A percentile compares a stretch with the other conserved stretches of the same genome.
phyloP scores from a whole-genome alignment of 495 filamentous ascomycete species.

The Penicillium samsonianum region DNA sequence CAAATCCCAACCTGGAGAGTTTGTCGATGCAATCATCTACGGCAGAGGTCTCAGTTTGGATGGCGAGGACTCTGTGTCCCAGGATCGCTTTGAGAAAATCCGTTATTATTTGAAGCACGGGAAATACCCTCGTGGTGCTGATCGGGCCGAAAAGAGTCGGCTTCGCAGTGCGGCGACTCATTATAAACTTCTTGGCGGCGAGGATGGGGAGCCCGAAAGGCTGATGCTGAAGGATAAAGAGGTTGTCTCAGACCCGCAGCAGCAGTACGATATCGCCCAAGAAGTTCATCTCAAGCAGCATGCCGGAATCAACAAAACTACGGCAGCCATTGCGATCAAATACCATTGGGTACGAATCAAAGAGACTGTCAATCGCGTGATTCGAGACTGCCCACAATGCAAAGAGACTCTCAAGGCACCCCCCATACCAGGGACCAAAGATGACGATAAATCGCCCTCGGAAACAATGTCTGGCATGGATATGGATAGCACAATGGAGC shows the following conservation, averaged over 20 bases:
- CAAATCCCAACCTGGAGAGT: constrained; percentile 73
- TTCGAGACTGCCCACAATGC: constrained; percentile 88
- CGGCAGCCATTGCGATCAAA: constrained; percentile 86
- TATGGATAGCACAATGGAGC: constrained; percentile 24
- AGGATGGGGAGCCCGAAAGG: constrained; percentile 61
- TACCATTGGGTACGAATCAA: constrained; percentile 99
- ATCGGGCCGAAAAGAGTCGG: constrained; percentile 93
- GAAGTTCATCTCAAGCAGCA: constrained; percentile 75
- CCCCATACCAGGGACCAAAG: constrained; percentile 29
- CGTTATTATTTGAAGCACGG: constrained; percentile 93
- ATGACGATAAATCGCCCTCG: constrained; percentile 31
- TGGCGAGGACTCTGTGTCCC: constrained; percentile 85
- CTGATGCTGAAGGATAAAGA: constrained; percentile 98
- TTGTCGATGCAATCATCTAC: constrained; percentile 95
- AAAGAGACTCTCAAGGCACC: constrained; percentile 73
- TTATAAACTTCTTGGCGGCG: constrained; percentile 70
- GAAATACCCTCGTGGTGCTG: constrained; percentile 90
- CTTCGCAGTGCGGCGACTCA: constrained; percentile 92
- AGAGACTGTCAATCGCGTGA: constrained; percentile 92
- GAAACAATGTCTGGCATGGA: constrained; percentile 22
- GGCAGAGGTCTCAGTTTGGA: constrained; percentile 79
- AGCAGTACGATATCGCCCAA: constrained; percentile 87
- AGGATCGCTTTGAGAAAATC: constrained; percentile 98
- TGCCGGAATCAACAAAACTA: constrained; percentile 97
- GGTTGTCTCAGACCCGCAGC: constrained; percentile 86